A percentile compares a stretch with the other conserved stretches of the same genome.
Conservation (phyloP, 225 moss, liverwort and hornwort genomes). For the Sphagnum tenellum region DNA sequence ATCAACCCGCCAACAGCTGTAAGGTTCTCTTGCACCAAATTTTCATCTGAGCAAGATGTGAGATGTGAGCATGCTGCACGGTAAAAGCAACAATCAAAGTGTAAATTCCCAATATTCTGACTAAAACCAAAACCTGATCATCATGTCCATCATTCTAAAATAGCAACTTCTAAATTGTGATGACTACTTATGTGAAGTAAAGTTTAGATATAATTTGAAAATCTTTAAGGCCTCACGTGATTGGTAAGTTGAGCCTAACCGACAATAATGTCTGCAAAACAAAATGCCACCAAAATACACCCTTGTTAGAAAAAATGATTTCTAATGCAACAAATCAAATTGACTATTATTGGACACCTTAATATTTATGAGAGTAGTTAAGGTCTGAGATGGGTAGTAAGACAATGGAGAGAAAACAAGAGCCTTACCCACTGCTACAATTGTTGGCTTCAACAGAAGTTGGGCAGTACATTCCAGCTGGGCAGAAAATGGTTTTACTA, state of each 20-base stretch:
- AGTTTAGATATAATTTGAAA: background rate
- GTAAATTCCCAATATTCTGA: too few relatives aligned
- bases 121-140: too few relatives aligned
- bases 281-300: background rate
- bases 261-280: conserved; percentile 65
- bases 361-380: too few relatives aligned
- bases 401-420: too few relatives aligned
- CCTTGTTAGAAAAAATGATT: background rate
- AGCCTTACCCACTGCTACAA: conserved; percentile 28
- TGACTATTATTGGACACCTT: too few relatives aligned
- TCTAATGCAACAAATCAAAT: too few relatives aligned
- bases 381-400: too few relatives aligned
- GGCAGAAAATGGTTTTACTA: conserved; percentile 40
- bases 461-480: conserved; percentile 58
- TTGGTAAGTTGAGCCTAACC: conserved; percentile 49
- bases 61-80: conserved; percentile 59
- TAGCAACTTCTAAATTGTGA: background rate
- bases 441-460: conserved; percentile 20
- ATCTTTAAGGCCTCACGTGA: conserved; percentile 31
- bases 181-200: background rate
- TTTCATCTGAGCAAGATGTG: conserved; percentile 33
- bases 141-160: too few relatives aligned
- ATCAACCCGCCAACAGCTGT: conserved; percentile 56
- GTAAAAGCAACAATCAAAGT: background rate
- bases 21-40: conserved; percentile 37